Base-by-base conservation (phyloP, 1,284 basidiomycete genomes). In the Peniophora sp. region DNA sequence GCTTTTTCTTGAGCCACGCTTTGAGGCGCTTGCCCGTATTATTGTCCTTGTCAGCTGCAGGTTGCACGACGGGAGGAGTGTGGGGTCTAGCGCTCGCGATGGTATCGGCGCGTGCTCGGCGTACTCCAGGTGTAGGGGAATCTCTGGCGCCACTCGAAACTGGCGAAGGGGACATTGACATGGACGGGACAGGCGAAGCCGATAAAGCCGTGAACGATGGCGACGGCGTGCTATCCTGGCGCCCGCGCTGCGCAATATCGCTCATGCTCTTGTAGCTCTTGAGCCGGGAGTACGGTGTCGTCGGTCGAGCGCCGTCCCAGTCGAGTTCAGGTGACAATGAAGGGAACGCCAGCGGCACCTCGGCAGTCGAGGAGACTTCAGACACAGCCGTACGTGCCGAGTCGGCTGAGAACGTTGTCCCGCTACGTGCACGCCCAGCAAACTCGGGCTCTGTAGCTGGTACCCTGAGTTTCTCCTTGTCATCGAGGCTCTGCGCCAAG, bases 1-100 rank as follows among this genome's bases (percentile, higher is more conserved):
- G 68, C 56, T 82, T 81, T 55, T 75, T 78, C 63, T 73, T 79
- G 59, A 82, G 64, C 84, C 84, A 86, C 3, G 75, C 71, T 55
- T 78, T 82, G 49, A 86, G 63, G 57, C 71, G 75, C 46, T 74
- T 69, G 2, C 75, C 65, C 10, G 73, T 58, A 6, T 58, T 63
- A 27, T 49, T 58, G 17, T 36, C 48, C 3, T 43, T 36, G n/a
- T 55, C 52, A 24, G 25, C 23, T 12, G 12, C 41, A 8, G 39
- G 20, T 45, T 53, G 49, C 43, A 46, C 45, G 35, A 3, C 50
- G 44, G 27, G 27, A 32, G 27, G 27, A 6, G 27, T 32, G 12
- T 32, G 27, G 6, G 27, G 27, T 12, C 27, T 38, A 32, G 46
- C 20, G 43, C 17, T 22, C 5, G 14, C 44, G 10, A 45, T n/a